Conservation (phyloP, 2,329 filamentous ascomycete genomes). For the Colletotrichum neosansevieriae region DNA sequence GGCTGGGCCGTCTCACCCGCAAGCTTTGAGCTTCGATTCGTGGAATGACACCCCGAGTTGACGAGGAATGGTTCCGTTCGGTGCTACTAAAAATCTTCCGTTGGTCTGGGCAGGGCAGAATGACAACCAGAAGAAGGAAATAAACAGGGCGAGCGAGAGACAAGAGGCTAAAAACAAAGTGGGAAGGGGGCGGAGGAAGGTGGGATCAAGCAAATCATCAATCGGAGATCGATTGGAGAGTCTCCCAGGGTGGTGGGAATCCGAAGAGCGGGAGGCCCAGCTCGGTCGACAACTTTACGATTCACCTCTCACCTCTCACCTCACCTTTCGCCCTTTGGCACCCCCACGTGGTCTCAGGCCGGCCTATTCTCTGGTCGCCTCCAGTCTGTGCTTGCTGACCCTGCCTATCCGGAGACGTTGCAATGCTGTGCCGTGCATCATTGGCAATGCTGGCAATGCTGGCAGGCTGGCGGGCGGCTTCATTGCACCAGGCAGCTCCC, state of each 20-base stretch:
- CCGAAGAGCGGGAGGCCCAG: not conserved
- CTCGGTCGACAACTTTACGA: not conserved
- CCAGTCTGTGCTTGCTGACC: not conserved
- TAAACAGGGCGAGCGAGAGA: not conserved
- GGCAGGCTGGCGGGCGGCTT: too few species aligned
- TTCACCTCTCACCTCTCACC: too few species aligned
- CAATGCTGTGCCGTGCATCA: not conserved
- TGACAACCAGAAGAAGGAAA: conserved; percentile 2
- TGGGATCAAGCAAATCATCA: not conserved
- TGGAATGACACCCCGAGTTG: conserved; percentile 36
- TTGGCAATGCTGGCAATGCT: conserved; percentile 18
- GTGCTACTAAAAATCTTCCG: conserved; percentile 30
- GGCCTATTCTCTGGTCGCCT: conserved; percentile 8
- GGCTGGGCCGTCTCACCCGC: conserved; percentile 36
- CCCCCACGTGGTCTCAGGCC: conserved; percentile 35
- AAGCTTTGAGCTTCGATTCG: conserved; percentile 31
- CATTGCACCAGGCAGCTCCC: not conserved
- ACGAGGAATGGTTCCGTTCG: conserved; percentile 28
- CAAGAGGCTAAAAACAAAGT: conserved; percentile 30
- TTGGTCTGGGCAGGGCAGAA: conserved; percentile 24
- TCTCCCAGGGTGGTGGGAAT: conserved; percentile 8
- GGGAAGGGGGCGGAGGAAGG: conserved; percentile 11
- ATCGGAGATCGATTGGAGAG: conserved; percentile 22
- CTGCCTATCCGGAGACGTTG: not conserved
- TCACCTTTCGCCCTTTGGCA: not conserved